Conservation (phyloP, 192 early-diverging fungal species). For the Backusella westeae region DNA sequence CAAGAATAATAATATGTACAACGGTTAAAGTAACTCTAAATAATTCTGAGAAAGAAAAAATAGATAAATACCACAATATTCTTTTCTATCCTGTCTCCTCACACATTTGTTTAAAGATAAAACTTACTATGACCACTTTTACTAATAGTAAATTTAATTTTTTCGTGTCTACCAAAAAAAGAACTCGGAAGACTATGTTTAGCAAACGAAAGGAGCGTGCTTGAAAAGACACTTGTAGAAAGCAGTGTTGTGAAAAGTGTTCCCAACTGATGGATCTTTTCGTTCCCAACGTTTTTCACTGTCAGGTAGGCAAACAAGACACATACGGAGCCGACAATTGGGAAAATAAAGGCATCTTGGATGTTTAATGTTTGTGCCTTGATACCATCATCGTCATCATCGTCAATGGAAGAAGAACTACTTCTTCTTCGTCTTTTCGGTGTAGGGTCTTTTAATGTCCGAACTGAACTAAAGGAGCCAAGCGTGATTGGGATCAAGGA, state of each 20-base stretch:
- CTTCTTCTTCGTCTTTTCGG: conserved; percentile 42
- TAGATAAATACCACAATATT: not conserved
- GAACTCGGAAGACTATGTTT: conserved; percentile 42
- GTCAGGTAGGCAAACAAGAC: conserved; percentile 85
- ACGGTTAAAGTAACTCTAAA: conserved; percentile 56
- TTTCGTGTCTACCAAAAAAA: conserved; percentile 51
- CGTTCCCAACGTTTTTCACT: conserved; percentile 22
- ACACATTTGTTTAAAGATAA: not conserved
- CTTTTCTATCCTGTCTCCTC: not conserved
- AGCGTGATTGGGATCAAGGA: conserved; percentile 84
- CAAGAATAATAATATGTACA: conserved; percentile 61
- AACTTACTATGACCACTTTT: conserved; percentile 61
- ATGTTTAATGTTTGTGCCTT: conserved; percentile 78
- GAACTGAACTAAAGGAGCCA: conserved; percentile 73
- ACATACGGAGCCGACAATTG: conserved; percentile 86
- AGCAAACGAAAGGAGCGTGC: conserved; percentile 51
- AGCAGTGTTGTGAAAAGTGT: conserved; percentile 39
- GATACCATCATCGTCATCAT: conserved; percentile 60
- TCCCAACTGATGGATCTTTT: conserved; percentile 45
- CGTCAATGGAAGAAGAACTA: conserved; percentile 31
- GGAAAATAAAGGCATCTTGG: conserved; percentile 90
- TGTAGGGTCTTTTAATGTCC: conserved; percentile 18
- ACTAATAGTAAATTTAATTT: conserved; percentile 68
- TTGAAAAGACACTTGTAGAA: conserved; percentile 49
- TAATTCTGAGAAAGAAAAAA: conserved; percentile 37